phyloP scores from a whole-genome alignment of 805 yeast species.

The Ogataea dorogensis region DNA sequence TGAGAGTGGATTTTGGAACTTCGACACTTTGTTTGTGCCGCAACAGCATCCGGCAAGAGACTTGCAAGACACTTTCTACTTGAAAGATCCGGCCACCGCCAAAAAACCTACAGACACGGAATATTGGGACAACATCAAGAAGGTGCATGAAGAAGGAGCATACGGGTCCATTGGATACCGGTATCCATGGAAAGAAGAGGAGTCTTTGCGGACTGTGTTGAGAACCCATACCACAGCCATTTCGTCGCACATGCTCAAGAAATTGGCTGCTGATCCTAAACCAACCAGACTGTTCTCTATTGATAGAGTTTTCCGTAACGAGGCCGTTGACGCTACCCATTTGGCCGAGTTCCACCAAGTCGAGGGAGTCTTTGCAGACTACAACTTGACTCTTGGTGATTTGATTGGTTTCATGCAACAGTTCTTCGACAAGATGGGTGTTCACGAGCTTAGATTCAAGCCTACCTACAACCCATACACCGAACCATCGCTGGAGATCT shows the following conservation, averaged over 20 bases:
- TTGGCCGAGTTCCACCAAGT: conserved; percentile 99
- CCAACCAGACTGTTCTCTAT: conserved; percentile 93
- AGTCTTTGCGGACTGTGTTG: conserved; percentile 85
- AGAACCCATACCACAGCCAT: conserved; percentile 98
- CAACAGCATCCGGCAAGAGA: conserved; percentile 99
- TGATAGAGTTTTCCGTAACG: conserved; percentile 98
- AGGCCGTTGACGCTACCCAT: conserved; percentile 99
- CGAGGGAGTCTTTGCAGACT: conserved; percentile 98
- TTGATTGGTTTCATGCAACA: conserved; percentile 97
- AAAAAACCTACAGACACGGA: conserved; percentile 77
- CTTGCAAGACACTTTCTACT: conserved; percentile 95
- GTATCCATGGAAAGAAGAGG: conserved; percentile 94
- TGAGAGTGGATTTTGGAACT: conserved; percentile 98
- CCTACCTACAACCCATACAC: conserved; percentile 99
- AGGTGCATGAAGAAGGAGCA: conserved; percentile 86
- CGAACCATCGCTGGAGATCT: conserved; percentile 97
- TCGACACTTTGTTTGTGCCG: conserved; percentile 93
- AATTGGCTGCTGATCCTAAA: conserved; percentile 82
- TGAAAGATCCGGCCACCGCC: conserved; percentile 87
- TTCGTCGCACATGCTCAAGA: conserved; percentile 81
- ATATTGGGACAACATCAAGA: conserved; percentile 74
- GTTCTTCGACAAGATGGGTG: conserved; percentile 97
- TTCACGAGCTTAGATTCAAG: conserved; percentile 89
- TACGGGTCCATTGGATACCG: conserved; percentile 97
- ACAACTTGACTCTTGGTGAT: conserved; percentile 91